Evolutionary conservation across 202 grass and related monocot species (phyloP).

Genomic region (Saccharum hybrid): DNA sequence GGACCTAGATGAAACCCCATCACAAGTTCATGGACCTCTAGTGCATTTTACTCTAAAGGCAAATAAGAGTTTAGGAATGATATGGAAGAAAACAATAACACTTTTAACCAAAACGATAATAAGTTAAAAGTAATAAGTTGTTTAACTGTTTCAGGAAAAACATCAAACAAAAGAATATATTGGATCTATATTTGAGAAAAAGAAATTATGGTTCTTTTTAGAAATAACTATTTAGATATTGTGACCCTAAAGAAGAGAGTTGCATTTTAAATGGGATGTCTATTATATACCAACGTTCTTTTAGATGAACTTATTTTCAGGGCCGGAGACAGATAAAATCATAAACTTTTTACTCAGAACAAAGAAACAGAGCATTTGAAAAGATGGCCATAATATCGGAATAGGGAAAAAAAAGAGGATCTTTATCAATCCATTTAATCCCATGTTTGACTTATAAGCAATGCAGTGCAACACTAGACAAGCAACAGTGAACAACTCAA

Average conservation of each 20-base stretch:
- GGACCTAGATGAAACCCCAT: neutral
- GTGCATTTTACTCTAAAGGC: neutral
- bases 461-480: conserved; percentile 11
- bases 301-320: neutral
- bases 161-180: neutral
- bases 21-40: neutral
- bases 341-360: neutral
- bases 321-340: neutral
- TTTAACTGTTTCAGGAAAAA: neutral
- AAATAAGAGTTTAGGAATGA: conserved; percentile 11
- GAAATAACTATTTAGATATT: neutral
- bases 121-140: neutral
- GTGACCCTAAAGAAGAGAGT: neutral
- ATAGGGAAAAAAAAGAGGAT: neutral
- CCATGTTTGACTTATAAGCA: neutral
- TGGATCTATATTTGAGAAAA: neutral
- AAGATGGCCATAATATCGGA: neutral
- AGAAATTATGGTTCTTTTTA: neutral
- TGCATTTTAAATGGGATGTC: neutral
- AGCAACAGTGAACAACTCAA: conserved; percentile 28
- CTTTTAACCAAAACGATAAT: neutral
- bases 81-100: conserved; percentile 33
- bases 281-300: neutral
- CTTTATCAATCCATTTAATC: conserved; percentile 16
- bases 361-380: neutral